These are phyloP conservation scores for Agaricus sinodeliciosus DNA, from an alignment of 768 basidiomycete genomes.

Conservation along the genomic window DNA sequence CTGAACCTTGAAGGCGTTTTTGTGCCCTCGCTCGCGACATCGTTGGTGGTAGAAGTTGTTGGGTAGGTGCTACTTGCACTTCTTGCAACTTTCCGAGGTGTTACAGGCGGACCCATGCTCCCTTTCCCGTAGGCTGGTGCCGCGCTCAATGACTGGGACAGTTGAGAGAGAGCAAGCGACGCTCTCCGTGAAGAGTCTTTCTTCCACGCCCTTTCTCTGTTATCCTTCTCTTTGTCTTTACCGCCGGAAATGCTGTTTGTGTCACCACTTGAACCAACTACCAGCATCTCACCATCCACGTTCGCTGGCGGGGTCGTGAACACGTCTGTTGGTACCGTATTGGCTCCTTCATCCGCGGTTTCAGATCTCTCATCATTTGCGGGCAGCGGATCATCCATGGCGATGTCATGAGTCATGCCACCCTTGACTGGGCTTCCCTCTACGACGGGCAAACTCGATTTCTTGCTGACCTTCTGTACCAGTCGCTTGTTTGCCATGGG, in stretches of 20 bases:
- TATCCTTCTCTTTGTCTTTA: conserved; percentile 26
- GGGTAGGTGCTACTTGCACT: conserved; percentile 35
- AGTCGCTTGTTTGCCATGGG: conserved; percentile 13
- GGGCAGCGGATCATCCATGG: conserved; percentile 11
- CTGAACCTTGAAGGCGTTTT: neutral
- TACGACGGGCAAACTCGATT: conserved; percentile 39
- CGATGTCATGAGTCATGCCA: conserved; percentile 13
- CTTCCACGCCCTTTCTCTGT: conserved; percentile 19
- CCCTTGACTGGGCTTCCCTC: conserved; percentile 46
- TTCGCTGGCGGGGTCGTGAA: conserved; percentile 14
- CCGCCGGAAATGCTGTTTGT: neutral
- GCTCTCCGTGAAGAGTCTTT: conserved; percentile 43
- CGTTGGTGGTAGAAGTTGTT: conserved; percentile 17
- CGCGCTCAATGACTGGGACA: conserved; percentile 58
- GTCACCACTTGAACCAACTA: conserved; percentile 11
- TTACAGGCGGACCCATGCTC: conserved; percentile 43
- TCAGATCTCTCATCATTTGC: neutral
- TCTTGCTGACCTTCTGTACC: conserved; percentile 36
- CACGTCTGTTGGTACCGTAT: conserved; percentile 11
- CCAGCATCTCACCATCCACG: conserved; percentile 9
- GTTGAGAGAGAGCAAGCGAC: conserved; percentile 49
- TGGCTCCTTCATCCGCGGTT: neutral
- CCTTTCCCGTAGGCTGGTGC: conserved; percentile 33
- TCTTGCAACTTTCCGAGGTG: conserved; percentile 30
- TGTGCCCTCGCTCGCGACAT: conserved; percentile 12